phyloP scores from a whole-genome alignment of 2,329 filamentous ascomycete species.

The Aureobasidium sp. region DNA sequence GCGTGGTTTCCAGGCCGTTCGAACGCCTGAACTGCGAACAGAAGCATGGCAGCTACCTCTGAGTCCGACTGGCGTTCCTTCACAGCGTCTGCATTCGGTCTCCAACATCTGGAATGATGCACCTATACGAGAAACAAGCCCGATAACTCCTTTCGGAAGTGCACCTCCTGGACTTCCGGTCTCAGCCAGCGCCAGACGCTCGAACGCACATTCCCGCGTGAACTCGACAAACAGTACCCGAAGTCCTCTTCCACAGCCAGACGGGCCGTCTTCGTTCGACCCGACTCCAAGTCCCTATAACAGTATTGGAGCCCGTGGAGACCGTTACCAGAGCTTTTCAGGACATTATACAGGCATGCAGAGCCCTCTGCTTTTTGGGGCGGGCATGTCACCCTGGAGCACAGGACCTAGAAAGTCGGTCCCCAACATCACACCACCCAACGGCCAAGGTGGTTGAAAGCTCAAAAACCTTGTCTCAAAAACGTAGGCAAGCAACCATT shows the following conservation, averaged over 20 bases:
- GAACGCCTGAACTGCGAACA: slow-evolving; percentile 8
- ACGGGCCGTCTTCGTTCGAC: slow-evolving; percentile 18
- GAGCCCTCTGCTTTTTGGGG: slow-evolving; percentile 37
- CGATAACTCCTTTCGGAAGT: not conserved
- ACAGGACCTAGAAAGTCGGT: slow-evolving; percentile 17
- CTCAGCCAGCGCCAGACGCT: not conserved
- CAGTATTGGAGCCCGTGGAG: not conserved
- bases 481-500: not conserved
- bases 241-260: slow-evolving; percentile 22
- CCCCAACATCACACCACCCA: slow-evolving; percentile 18
- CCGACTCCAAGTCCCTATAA: slow-evolving; percentile 22
- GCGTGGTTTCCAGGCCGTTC: not conserved
- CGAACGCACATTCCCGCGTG: slow-evolving; percentile 33
- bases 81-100: slow-evolving; percentile 25
- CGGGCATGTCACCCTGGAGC: slow-evolving; percentile 33
- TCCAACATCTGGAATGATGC: slow-evolving; percentile 26
- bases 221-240: slow-evolving; percentile 37
- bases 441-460: slow-evolving; percentile 17
- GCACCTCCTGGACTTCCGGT: not conserved
- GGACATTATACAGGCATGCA: slow-evolving; percentile 30
- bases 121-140: slow-evolving; percentile 6
- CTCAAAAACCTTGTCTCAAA: not conserved
- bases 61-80: not conserved
- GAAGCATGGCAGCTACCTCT: slow-evolving; percentile 8
- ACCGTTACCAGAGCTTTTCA: slow-evolving; percentile 17